These are phyloP conservation scores for Thinopyrum obtusiflorum DNA, from an alignment of 202 grass and related monocot genomes.

Conservation along the genomic window DNA sequence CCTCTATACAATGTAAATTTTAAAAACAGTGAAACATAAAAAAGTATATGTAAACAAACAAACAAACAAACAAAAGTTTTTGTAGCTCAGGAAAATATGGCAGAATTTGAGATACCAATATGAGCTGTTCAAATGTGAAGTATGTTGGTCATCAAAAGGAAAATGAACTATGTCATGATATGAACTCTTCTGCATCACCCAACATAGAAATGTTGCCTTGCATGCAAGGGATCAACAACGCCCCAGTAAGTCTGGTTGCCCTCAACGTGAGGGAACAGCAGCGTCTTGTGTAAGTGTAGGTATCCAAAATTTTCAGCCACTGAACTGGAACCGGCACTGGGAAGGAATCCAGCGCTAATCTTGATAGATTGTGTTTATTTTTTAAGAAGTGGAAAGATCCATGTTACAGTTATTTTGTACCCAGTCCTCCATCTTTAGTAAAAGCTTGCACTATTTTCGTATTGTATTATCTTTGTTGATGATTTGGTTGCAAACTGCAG, in stretches of 20 bases:
- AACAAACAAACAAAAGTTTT: background rate
- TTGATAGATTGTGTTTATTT: constrained; percentile 7
- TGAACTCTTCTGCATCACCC: background rate
- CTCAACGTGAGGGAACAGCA: background rate
- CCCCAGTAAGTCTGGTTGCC: background rate
- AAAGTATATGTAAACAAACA: background rate
- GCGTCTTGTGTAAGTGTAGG: background rate
- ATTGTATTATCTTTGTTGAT: background rate
- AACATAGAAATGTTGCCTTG: background rate
- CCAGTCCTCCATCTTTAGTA: background rate
- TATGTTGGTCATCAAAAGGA: background rate
- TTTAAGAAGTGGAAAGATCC: background rate
- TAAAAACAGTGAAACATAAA: background rate
- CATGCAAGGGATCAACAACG: background rate
- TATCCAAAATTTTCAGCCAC: background rate
- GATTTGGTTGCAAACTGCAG: constrained; percentile 35
- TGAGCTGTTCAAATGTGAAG: background rate
- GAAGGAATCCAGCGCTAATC: background rate
- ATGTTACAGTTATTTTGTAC: background rate
- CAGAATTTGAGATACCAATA: background rate
- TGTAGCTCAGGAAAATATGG: background rate
- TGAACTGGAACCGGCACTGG: background rate
- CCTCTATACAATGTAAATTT: background rate
- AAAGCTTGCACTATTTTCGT: background rate
- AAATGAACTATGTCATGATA: background rate